Conservation (phyloP, 495 filamentous ascomycete genomes). For the Daldinia concentrica region DNA sequence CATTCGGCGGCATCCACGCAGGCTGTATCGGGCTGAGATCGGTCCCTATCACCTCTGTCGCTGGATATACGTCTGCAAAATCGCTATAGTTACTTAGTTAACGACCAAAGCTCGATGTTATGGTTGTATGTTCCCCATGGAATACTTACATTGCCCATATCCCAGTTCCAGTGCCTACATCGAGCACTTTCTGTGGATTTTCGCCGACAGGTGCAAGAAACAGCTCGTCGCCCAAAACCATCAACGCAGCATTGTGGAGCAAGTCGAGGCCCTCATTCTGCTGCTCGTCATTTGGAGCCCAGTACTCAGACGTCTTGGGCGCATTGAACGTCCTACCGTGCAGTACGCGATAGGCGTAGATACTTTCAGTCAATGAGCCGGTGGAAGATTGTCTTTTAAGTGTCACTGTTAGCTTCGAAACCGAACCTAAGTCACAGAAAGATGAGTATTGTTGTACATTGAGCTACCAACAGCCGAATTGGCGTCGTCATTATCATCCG, state of each 20-base stretch:
- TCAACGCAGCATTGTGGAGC: conserved; percentile 14
- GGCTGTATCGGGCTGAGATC: conserved; percentile 26
- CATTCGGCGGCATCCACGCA: conserved; percentile 28
- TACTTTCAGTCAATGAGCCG: conserved; percentile 27
- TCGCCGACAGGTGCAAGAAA: conserved; percentile 58
- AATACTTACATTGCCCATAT: conserved; percentile 65
- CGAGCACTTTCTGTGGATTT: conserved; percentile 62
- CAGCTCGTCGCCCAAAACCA: conserved; percentile 10
- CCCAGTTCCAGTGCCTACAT: conserved; percentile 73
- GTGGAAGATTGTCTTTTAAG: conserved; percentile 23
- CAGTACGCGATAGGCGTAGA: conserved; percentile 19
- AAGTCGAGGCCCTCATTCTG: conserved; percentile 20
- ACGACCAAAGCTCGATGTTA: neutral
- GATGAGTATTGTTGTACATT: conserved; percentile 15
- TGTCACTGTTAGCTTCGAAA: conserved; percentile 1
- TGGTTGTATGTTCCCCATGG: too few species aligned
- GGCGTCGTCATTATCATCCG: conserved; percentile 16
- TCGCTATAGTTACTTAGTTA: conserved; percentile 10
- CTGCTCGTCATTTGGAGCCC: conserved; percentile 24
- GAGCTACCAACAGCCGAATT: conserved; percentile 18
- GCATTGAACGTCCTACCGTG: conserved; percentile 25
- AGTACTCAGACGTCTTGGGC: conserved; percentile 24
- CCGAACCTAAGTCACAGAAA: neutral
- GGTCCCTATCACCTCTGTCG: conserved; percentile 24
- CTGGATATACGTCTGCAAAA: conserved; percentile 19